Evolutionary conservation across 2,329 filamentous ascomycete genomes (phyloP).

Genomic region (Phialophora tarda): DNA sequence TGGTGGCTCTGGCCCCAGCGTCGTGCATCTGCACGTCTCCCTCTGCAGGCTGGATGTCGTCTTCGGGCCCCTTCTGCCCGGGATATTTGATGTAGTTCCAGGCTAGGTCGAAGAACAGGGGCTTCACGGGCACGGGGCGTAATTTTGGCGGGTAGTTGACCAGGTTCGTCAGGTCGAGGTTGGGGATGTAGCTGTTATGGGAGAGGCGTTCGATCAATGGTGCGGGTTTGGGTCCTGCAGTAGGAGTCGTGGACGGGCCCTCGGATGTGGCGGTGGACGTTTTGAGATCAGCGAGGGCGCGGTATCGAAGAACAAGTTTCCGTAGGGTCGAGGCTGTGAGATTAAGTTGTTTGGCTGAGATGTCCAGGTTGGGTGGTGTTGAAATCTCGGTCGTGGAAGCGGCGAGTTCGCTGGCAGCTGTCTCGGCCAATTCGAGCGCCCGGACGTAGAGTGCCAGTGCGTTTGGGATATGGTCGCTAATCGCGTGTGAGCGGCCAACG

Average conservation of each 20-base stretch:
- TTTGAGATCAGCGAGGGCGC: slow-evolving; percentile 82
- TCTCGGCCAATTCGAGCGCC: slow-evolving; percentile 66
- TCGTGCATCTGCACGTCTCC: slow-evolving; percentile 9
- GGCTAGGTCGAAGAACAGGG: slow-evolving; percentile 91
- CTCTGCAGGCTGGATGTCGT: not conserved
- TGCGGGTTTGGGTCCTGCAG: slow-evolving; percentile 45
- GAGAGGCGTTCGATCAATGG: slow-evolving; percentile 77
- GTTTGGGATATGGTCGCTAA: slow-evolving; percentile 74
- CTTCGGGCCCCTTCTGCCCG: slow-evolving; percentile 52
- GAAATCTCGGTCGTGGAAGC: slow-evolving; percentile 45
- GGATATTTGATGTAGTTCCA: slow-evolving; percentile 98
- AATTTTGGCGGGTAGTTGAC: slow-evolving; percentile 87
- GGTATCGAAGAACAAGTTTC: slow-evolving; percentile 77
- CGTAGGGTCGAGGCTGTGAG: slow-evolving; percentile 68
- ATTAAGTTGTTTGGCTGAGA: slow-evolving; percentile 64
- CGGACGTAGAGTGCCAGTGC: slow-evolving; percentile 83
- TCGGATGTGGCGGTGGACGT: slow-evolving; percentile 42
- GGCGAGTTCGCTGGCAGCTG: slow-evolving; percentile 56
- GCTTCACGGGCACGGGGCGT: slow-evolving; percentile 85
- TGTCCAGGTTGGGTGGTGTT: slow-evolving; percentile 68
- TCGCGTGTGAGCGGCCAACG: slow-evolving; percentile 80
- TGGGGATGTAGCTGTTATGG: slow-evolving; percentile 71
- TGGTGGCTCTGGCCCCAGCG: not conserved
- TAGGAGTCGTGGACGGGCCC: slow-evolving; percentile 41
- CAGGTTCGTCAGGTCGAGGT: slow-evolving; percentile 75